Evolutionary conservation across 2,329 filamentous ascomycete species (phyloP).

Genomic region (Aureobasidium zeae): DNA sequence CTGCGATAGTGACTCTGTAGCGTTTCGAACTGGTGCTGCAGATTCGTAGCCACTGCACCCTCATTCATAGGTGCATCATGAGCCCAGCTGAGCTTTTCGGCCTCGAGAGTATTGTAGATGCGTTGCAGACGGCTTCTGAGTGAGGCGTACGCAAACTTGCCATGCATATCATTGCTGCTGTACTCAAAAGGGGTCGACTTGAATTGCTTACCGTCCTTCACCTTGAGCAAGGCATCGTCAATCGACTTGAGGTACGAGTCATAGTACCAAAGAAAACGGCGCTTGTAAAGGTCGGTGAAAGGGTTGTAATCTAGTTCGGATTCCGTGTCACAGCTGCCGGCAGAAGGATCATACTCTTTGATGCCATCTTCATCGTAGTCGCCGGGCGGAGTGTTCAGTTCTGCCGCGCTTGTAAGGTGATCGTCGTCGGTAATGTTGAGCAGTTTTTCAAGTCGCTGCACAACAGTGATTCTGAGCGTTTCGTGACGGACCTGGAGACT

Average conservation of each 20-base stretch:
- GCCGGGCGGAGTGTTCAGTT: conserved; percentile 39
- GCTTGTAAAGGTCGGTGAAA: conserved; percentile 84
- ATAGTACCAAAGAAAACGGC: conserved; percentile 92
- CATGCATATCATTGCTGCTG: conserved; percentile 69
- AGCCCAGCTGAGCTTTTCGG: conserved; percentile 65
- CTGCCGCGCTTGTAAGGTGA: not conserved
- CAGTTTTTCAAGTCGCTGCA: conserved; percentile 74
- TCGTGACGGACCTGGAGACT: conserved; percentile 74
- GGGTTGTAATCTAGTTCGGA: conserved; percentile 65
- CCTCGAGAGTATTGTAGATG: conserved; percentile 61
- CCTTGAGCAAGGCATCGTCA: conserved; percentile 51
- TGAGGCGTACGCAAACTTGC: conserved; percentile 70
- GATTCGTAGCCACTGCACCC: conserved; percentile 62
- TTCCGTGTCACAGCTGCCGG: conserved; percentile 20
- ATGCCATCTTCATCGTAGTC: conserved; percentile 33
- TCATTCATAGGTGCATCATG: conserved; percentile 50
- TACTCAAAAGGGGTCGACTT: conserved; percentile 82
- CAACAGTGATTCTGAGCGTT: conserved; percentile 73
- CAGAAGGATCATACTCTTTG: conserved; percentile 31
- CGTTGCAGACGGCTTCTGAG: conserved; percentile 59
- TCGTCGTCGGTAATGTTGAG: conserved; percentile 47
- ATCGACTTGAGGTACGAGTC: conserved; percentile 72
- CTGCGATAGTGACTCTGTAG: conserved; percentile 65
- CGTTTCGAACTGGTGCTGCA: conserved; percentile 78
- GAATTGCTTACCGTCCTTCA: conserved; percentile 57